Evolutionary conservation across 1,284 basidiomycete genomes (phyloP).

Genomic region (Omphalotus olearius): DNA sequence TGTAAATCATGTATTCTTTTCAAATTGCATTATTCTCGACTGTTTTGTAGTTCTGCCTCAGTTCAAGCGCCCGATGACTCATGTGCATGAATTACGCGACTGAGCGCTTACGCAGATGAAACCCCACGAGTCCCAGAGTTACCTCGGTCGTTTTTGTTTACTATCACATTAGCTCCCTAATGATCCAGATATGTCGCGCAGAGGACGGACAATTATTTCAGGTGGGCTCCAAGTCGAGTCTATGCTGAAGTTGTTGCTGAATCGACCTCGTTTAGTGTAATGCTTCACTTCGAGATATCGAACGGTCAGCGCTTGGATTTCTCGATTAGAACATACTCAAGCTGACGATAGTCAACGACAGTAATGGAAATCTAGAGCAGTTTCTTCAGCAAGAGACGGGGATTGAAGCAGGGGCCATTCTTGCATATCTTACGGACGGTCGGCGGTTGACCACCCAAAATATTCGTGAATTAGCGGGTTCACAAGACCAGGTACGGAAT

Average conservation of each 20-base stretch:
- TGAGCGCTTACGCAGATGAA: too few species aligned
- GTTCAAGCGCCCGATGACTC: too few species aligned
- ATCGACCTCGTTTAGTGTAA: conserved; percentile 41
- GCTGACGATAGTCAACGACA: conserved; percentile 23
- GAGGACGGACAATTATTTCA: conserved; percentile 65
- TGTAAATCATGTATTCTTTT: too few species aligned
- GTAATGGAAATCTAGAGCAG: conserved; percentile 56
- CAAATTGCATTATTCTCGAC: too few species aligned
- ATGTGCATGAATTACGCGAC: too few species aligned
- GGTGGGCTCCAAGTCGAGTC: conserved; percentile 31
- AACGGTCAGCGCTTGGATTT: conserved; percentile 40
- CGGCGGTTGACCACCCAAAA: conserved; percentile 63
- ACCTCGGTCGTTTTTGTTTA: too few species aligned
- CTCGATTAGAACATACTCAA: not conserved
- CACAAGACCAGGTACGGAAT: conserved; percentile 59
- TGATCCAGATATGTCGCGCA: conserved; percentile 73
- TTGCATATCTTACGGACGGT: conserved; percentile 76
- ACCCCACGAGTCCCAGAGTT: too few species aligned
- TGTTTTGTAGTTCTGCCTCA: too few species aligned
- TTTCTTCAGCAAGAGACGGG: conserved; percentile 68
- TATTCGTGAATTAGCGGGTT: conserved; percentile 65
- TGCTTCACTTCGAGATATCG: conserved; percentile 66
- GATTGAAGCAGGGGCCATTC: conserved; percentile 58
- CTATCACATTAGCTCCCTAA: conserved; percentile 20
- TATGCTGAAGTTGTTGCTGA: conserved; percentile 5